Evolutionary conservation across 2,329 filamentous ascomycete species (phyloP).

Genomic region (Ceratocystis alfenasii): DNA sequence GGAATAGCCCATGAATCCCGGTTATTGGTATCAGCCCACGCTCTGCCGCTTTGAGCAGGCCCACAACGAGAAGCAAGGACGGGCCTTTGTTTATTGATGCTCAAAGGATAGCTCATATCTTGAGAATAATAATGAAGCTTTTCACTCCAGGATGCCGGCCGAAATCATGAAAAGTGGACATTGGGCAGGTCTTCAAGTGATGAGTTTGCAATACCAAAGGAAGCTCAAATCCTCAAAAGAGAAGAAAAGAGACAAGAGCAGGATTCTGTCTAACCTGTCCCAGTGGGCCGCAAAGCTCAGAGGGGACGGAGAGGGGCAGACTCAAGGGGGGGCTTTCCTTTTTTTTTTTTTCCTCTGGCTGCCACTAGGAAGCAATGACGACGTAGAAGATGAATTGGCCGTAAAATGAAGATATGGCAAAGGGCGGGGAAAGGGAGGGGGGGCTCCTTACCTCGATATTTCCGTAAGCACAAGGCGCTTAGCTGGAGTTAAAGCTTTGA

Average conservation of each 20-base stretch:
- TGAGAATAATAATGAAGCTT: neutral
- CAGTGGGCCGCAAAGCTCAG: neutral
- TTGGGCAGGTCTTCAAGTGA: neutral
- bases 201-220: neutral
- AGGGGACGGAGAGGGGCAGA: neutral
- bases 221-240: neutral
- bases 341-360: neutral
- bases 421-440: no score
- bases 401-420: no score
- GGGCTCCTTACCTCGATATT: neutral
- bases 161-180: neutral
- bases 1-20: slow-evolving; percentile 4
- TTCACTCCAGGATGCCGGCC: neutral
- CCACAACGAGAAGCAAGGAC: neutral
- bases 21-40: slow-evolving; percentile 5
- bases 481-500: neutral
- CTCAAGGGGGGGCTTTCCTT: neutral
- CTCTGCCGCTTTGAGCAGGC: slow-evolving; percentile 1
- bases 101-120: neutral
- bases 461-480: neutral
- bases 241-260: neutral
- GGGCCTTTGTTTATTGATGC: neutral
- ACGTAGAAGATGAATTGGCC: neutral
- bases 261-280: neutral
- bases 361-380: neutral